Evolutionary conservation across 2,329 filamentous ascomycete genomes (phyloP).

Genomic region (Apiospora malaysiana): DNA sequence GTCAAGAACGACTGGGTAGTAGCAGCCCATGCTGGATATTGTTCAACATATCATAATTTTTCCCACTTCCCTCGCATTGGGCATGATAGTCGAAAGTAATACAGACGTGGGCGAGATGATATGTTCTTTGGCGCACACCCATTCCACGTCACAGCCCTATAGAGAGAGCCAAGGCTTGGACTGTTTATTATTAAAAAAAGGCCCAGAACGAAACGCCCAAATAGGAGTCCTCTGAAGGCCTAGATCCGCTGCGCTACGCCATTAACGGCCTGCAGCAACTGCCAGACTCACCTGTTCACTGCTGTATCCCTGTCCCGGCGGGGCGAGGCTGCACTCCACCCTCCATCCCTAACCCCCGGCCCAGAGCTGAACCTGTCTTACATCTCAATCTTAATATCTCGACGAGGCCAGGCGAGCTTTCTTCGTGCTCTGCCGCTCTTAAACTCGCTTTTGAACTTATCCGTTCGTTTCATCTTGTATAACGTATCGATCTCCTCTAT

Average conservation of each 20-base stretch:
- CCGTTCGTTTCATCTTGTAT: background rate
- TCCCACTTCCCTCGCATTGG: background rate
- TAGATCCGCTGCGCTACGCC: slow-evolving; percentile 9
- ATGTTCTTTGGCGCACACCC: background rate
- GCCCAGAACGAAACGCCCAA: slow-evolving; percentile 1
- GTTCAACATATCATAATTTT: background rate
- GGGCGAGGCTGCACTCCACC: slow-evolving; percentile 16
- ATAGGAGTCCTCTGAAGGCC: slow-evolving; percentile 10
- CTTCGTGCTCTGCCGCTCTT: slow-evolving; percentile 11
- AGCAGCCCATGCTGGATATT: background rate
- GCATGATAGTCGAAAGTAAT: background rate
- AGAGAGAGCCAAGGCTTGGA: slow-evolving; percentile 10
- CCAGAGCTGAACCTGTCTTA: slow-evolving; percentile 16
- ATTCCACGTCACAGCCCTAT: slow-evolving; percentile 15
- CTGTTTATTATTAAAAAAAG: slow-evolving; percentile 1
- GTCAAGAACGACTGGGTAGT: background rate
- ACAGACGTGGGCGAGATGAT: background rate
- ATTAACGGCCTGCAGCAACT: background rate
- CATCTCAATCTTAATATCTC: slow-evolving; percentile 18
- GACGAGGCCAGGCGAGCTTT: slow-evolving; percentile 14
- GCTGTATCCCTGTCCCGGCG: slow-evolving; percentile 10
- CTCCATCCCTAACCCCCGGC: slow-evolving; percentile 8
- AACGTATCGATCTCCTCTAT: background rate
- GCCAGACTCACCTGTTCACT: background rate
- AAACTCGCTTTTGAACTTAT: background rate